phyloP scores from a whole-genome alignment of 179 eudicot species.

The Camellia oleifera region DNA sequence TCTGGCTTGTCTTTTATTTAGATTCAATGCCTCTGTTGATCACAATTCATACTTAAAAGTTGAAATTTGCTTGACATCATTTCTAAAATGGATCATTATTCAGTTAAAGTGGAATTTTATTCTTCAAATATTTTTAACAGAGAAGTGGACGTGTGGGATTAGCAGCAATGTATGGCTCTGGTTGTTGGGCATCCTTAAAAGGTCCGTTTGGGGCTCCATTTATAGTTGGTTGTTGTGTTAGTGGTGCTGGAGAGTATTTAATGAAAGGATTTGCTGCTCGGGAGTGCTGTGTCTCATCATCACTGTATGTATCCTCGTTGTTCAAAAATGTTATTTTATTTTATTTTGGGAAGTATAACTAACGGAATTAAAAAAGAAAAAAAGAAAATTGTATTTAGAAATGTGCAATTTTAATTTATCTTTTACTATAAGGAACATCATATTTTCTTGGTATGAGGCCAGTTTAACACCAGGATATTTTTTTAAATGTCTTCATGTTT shows the following conservation, averaged over 20 bases:
- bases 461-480: background rate
- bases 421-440: background rate
- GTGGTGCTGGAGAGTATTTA: conserved; percentile 90
- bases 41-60: background rate
- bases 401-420: background rate
- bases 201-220: conserved; percentile 64
- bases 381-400: background rate
- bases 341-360: background rate
- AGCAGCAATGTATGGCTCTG: conserved; percentile 90
- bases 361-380: background rate
- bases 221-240: conserved; percentile 74
- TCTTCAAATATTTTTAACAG: conserved; percentile 32
- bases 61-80: background rate
- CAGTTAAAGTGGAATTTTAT: background rate
- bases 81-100: background rate
- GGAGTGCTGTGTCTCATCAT: conserved; percentile 76
- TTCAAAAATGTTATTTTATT: background rate
- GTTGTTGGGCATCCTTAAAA: conserved; percentile 96
- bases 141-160: conserved; percentile 96
- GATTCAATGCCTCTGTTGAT: background rate
- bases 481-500: background rate
- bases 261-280: conserved; percentile 90
- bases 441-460: background rate
- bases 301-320: conserved; percentile 52
- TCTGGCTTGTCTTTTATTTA: background rate